phyloP scores from a whole-genome alignment of 805 yeast genomes.

The Ogataea zsoltii region DNA sequence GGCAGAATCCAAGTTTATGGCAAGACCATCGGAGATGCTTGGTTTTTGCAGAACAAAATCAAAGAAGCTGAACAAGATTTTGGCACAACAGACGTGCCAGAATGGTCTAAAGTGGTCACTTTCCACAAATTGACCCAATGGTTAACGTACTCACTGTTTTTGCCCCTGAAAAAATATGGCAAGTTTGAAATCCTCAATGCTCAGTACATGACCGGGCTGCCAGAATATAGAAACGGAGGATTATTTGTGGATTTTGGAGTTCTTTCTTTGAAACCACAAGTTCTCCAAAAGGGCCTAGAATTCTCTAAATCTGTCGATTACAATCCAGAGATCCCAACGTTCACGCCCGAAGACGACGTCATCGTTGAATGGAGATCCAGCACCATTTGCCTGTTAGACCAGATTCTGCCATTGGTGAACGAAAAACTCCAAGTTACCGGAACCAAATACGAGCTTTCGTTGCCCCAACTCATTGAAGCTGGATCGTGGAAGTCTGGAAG shows the following conservation, averaged over 20 bases:
- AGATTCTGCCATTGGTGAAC: conserved; percentile 52
- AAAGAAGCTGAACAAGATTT: conserved; percentile 19
- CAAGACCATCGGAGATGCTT: conserved; percentile 60
- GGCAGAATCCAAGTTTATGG: conserved; percentile 55
- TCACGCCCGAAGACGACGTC: conserved; percentile 54
- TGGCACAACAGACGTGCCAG: conserved; percentile 29
- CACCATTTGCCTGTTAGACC: conserved; percentile 58
- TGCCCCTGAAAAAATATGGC: conserved; percentile 51
- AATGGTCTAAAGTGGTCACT: conserved; percentile 48
- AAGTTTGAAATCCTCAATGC: conserved; percentile 41
- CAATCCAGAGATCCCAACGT: conserved; percentile 45
- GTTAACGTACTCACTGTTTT: conserved; percentile 60
- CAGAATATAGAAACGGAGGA: conserved; percentile 68
- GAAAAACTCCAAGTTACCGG: conserved; percentile 38
- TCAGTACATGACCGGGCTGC: conserved; percentile 52
- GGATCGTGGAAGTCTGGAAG: conserved; percentile 72
- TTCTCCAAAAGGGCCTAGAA: conserved; percentile 38
- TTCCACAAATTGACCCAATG: conserved; percentile 70
- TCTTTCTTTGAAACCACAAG: conserved; percentile 46
- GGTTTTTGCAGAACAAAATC: conserved; percentile 45
- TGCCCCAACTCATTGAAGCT: conserved; percentile 66
- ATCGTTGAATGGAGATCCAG: conserved; percentile 70
- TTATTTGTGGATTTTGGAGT: conserved; percentile 58
- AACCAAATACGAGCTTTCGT: conserved; percentile 35
- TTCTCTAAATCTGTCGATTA: conserved; percentile 34